These are phyloP conservation scores for Pseudozyma pruni DNA, from an alignment of 1,284 basidiomycete species.

Conservation along the genomic window DNA sequence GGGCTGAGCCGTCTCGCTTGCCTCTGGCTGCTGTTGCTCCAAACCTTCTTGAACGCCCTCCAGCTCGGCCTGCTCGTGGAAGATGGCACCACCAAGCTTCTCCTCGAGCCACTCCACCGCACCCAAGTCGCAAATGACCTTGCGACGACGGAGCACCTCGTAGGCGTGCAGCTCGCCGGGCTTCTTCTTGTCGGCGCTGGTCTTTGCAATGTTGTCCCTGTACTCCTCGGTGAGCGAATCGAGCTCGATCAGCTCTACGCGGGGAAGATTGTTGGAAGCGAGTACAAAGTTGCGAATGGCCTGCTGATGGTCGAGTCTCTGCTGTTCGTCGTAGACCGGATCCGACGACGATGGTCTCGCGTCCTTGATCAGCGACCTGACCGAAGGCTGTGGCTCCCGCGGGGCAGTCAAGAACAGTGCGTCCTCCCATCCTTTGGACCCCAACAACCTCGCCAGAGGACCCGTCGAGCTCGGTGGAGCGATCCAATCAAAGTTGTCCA, in stretches of 20 bases:
- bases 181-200: constrained; percentile 59
- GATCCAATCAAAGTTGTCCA: constrained; percentile 72
- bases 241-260: constrained; percentile 59
- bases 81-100: constrained; percentile 63
- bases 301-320: constrained; percentile 49
- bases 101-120: constrained; percentile 68
- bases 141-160: constrained; percentile 59
- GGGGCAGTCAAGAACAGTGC: constrained; percentile 65
- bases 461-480: constrained; percentile 59
- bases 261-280: constrained; percentile 59
- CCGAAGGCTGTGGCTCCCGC: constrained; percentile 46
- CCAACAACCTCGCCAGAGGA: constrained; percentile 52
- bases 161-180: constrained; percentile 67
- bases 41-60: constrained; percentile 7
- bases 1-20: not conserved
- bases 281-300: constrained; percentile 56
- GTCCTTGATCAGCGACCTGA: constrained; percentile 27
- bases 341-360: constrained; percentile 56
- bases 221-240: constrained; percentile 57
- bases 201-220: constrained; percentile 44
- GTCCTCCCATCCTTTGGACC: constrained; percentile 58
- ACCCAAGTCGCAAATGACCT: constrained; percentile 65
- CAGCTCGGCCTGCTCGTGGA: constrained; percentile 50
- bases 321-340: constrained; percentile 55
- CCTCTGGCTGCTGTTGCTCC: constrained; percentile 12